Evolutionary conservation across 495 filamentous ascomycete species (phyloP), one percentile per base, ranked within the genome.

Genomic region (Lasiosphaeria miniovina): DNA sequence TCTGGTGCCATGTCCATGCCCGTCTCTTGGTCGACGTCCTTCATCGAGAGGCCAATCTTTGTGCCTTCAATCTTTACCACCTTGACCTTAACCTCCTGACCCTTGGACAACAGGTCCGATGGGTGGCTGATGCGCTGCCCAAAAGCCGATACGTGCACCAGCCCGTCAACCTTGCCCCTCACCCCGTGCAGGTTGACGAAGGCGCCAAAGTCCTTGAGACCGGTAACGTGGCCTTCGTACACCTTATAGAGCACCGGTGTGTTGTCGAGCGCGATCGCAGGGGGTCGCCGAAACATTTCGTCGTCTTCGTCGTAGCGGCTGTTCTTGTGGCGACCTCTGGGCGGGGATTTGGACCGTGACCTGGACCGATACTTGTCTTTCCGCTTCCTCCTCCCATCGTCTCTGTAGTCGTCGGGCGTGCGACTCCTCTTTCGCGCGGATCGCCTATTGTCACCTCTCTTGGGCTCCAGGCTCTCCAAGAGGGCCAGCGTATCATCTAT

Each of bases 141-240:
- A 77, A 98, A 89, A n/a, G 89, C 89, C 36, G 93, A 96, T n/a
- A 98, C 84, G 72, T 98, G 94, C 6, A 98, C 93, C 68, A 98
- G 80, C 3, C 94, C 94, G 66, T 96, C 93, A 31, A 95, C 88
- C 68, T 91, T 95, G 14, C 93, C 91, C 69, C 80, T 85, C 4
- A 98, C 87, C 32, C 90, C 90, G 65, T 85, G 78, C n/a, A 98
- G 74, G 65, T 93, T 97, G 53, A 98, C 92, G 72, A 98, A 98
- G 11, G 88, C 90, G 38, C 94, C 94, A 75, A 97, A 98, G 63
- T 96, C 90, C 69, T 96, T 97, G 36, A 98, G 80, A 0, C 92
- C 91, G 3, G 90, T 96, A 46, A 98, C 88, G 60, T 85, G 84
- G 14, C 94, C 94, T 66, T 90, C 85, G 68, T 98, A 98, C 1